Conservation (phyloP, 768 basidiomycete species). For the Boletus insuetus region DNA sequence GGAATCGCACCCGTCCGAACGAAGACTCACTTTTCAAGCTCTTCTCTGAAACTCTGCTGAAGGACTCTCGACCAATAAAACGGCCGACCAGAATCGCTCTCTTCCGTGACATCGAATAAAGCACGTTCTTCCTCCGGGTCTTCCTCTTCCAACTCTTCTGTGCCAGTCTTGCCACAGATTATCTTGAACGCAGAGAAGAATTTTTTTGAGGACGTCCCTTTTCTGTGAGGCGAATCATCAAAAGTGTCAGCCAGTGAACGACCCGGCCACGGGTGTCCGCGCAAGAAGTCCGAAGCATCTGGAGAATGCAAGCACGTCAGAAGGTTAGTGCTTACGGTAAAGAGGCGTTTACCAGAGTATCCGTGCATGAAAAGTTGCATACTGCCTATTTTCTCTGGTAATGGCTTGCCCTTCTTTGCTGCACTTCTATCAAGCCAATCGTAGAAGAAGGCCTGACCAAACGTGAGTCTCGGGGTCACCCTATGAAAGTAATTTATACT, state of each 20-base stretch:
- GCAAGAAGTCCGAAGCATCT: conserved; percentile 88
- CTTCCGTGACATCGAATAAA: conserved; percentile 65
- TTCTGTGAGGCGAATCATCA: conserved; percentile 78
- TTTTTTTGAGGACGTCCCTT: conserved; percentile 64
- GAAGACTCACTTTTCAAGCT: conserved; percentile 74
- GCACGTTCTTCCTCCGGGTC: conserved; percentile 72
- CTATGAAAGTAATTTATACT: conserved; percentile 3
- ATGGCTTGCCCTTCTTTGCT: conserved; percentile 75
- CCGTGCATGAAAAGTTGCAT: conserved; percentile 89
- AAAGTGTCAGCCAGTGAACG: conserved; percentile 82
- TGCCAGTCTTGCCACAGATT: conserved; percentile 82
- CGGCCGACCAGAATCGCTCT: conserved; percentile 49
- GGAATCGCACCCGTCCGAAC: background rate
- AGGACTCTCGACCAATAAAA: conserved; percentile 83
- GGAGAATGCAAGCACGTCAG: background rate
- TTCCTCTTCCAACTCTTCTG: conserved; percentile 69
- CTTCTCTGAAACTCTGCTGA: conserved; percentile 81
- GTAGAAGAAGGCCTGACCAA: conserved; percentile 78
- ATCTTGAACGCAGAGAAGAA: conserved; percentile 67
- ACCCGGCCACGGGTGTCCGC: conserved; percentile 86
- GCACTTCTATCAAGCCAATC: conserved; percentile 86
- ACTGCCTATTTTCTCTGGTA: conserved; percentile 88
- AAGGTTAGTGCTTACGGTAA: background rate
- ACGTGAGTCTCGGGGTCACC: conserved; percentile 1
- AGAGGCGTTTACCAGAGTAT: conserved; percentile 53